A percentile compares a stretch with the other conserved stretches of the same genome.
phyloP scores from a whole-genome alignment of 768 basidiomycete species.

The Lanmaoa pseudosensibilis region DNA sequence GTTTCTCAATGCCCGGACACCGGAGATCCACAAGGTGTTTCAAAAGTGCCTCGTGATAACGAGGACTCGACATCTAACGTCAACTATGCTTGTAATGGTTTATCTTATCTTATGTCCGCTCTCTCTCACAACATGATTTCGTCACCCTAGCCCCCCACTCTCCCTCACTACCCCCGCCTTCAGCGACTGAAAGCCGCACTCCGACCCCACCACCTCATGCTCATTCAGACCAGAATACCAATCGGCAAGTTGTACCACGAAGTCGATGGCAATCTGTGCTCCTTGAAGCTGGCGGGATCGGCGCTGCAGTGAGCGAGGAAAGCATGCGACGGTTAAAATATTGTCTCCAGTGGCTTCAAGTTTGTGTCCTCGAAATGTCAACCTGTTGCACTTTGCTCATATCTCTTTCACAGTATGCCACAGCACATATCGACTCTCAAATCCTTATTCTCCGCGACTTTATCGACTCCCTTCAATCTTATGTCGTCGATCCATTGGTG shows the following conservation, averaged over 20 bases:
- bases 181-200: constrained; percentile 18
- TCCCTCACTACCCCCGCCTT: neutral
- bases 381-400: neutral
- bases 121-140: constrained; percentile 9
- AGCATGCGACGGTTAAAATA: constrained; percentile 85
- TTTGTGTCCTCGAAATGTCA: constrained; percentile 33
- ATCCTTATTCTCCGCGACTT: constrained; percentile 83
- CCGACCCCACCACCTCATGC: constrained; percentile 23
- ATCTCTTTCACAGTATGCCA: constrained; percentile 64
- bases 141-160: constrained; percentile 12
- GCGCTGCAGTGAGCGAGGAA: constrained; percentile 88
- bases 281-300: constrained; percentile 82
- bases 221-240: constrained; percentile 22
- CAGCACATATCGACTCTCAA: constrained; percentile 82
- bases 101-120: constrained; percentile 5
- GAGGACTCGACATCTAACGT: neutral
- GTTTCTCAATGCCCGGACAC: neutral
- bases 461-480: constrained; percentile 62
- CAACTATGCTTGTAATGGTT: constrained; percentile 3
- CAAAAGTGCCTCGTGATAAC: neutral
- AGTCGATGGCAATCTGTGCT: constrained; percentile 85
- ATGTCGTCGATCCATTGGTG: constrained; percentile 23
- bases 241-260: constrained; percentile 63
- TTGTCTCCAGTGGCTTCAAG: constrained; percentile 86
- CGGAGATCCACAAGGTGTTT: neutral